These are phyloP conservation scores for Globisporangium parvum DNA, from an alignment of 352 stramenopile genomes.

Conservation along the genomic window DNA sequence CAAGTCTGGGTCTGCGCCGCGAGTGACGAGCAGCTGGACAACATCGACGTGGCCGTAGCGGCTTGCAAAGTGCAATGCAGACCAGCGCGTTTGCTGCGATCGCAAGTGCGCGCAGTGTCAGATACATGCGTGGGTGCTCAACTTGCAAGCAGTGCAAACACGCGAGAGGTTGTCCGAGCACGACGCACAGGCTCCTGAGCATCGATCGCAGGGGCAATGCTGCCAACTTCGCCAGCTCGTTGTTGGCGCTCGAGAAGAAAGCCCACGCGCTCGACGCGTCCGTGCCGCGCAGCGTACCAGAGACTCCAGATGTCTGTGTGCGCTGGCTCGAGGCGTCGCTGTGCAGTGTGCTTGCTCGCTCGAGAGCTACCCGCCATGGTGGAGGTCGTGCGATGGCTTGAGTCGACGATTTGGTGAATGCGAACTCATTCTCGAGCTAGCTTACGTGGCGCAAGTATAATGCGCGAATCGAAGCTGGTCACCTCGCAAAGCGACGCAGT, in stretches of 20 bases:
- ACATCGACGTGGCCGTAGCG: conserved; percentile 42
- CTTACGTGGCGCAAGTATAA: too few species aligned
- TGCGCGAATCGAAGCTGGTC: too few species aligned
- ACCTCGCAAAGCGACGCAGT: too few species aligned
- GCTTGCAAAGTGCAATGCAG: conserved; percentile 53
- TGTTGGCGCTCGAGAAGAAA: conserved; percentile 43
- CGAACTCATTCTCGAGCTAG: too few species aligned
- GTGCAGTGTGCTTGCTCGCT: neutral
- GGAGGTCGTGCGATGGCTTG: too few species aligned
- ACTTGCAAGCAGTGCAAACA: neutral
- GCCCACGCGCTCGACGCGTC: conserved; percentile 41
- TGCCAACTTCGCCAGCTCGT: conserved; percentile 15
- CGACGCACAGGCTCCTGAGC: conserved; percentile 42
- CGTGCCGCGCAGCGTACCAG: conserved; percentile 64
- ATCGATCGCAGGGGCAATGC: conserved; percentile 19
- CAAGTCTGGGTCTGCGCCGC: conserved; percentile 38
- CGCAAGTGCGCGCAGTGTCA: neutral
- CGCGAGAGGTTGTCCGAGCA: neutral
- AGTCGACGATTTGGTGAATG: too few species aligned
- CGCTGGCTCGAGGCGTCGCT: too few species aligned
- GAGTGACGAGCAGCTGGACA: conserved; percentile 40
- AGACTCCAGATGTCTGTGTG: conserved; percentile 50
- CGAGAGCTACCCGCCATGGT: neutral
- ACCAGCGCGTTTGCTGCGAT: conserved; percentile 50
- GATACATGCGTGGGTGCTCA: neutral